phyloP scores from a whole-genome alignment of 805 yeast species.

The Kuraishia hungarica region DNA sequence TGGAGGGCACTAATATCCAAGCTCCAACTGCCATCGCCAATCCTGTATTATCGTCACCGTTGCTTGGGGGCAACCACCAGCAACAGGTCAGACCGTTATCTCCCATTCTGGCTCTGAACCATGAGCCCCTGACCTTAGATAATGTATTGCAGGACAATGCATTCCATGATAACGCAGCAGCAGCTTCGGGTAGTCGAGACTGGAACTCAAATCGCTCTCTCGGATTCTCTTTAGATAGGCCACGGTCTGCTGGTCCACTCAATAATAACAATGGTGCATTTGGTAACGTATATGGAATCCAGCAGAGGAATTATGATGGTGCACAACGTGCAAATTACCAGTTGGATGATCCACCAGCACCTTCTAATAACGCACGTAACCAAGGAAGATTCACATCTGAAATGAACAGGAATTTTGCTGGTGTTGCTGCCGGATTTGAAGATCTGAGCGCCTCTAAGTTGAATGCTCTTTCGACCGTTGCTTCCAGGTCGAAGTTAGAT shows the following conservation, averaged over 20 bases:
- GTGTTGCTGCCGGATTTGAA: not conserved
- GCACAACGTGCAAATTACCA: not conserved
- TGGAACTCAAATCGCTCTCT: not conserved
- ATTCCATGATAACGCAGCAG: not conserved
- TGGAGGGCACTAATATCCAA: conserved; percentile 12
- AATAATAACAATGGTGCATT: not conserved
- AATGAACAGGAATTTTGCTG: not conserved
- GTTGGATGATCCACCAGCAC: not conserved
- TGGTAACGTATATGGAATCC: conserved; percentile 2
- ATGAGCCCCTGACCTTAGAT: conserved; percentile 29
- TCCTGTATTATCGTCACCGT: conserved; percentile 14
- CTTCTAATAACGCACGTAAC: not conserved
- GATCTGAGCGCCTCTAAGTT: conserved; percentile 28
- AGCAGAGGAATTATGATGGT: conserved; percentile 10
- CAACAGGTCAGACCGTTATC: conserved; percentile 22
- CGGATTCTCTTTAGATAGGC: not conserved
- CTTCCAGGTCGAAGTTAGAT: conserved; percentile 35
- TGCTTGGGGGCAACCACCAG: conserved; percentile 11
- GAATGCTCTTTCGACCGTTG: conserved; percentile 61
- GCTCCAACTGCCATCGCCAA: conserved; percentile 1
- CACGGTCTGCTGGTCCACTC: conserved; percentile 4
- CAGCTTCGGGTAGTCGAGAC: not conserved
- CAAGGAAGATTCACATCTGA: not conserved
- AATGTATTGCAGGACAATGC: conserved; percentile 23
- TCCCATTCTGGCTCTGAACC: conserved; percentile 21